A percentile compares a stretch with the other conserved stretches of the same genome.
Evolutionary conservation across 148 eudicot species (phyloP).

Genomic region (Fallopia convolvulus): DNA sequence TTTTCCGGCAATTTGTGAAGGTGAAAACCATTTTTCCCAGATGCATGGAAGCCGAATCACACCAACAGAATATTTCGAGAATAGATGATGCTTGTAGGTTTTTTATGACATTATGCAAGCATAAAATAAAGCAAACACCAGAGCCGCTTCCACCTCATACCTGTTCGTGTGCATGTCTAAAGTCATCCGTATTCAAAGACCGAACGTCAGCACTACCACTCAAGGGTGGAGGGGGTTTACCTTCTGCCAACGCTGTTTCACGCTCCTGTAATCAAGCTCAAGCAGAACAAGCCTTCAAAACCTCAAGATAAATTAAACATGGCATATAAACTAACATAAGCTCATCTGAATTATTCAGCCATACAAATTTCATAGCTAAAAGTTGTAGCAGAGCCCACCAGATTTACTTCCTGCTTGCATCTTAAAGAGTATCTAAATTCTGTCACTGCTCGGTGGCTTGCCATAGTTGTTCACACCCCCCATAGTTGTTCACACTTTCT

Average conservation of each 20-base stretch:
- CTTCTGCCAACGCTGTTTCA: constrained; percentile 66
- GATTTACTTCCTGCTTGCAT: not conserved
- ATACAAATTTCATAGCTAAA: not conserved
- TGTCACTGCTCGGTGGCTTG: not conserved
- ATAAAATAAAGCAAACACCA: not conserved
- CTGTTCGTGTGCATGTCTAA: constrained; percentile 67
- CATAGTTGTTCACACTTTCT: too few relatives aligned
- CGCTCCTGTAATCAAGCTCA: constrained; percentile 51
- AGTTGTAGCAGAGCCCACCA: not conserved
- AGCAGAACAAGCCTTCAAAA: constrained; percentile 1
- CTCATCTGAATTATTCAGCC: not conserved
- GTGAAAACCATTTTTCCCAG: not conserved
- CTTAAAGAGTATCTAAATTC: not conserved
- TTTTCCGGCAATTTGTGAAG: not conserved
- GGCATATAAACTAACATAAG: not conserved
- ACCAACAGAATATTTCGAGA: too few relatives aligned
- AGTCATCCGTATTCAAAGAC: constrained; percentile 59
- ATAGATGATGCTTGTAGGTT: not conserved
- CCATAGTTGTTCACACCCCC: too few relatives aligned
- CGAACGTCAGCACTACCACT: constrained; percentile 58
- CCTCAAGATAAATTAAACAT: not conserved
- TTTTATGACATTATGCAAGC: too few relatives aligned
- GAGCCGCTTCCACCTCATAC: constrained; percentile 21
- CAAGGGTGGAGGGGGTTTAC: constrained; percentile 62
- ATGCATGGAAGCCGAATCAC: too few relatives aligned